Conservation (phyloP, 2,329 filamentous ascomycete genomes). For the Trichocomaceae sp. region DNA sequence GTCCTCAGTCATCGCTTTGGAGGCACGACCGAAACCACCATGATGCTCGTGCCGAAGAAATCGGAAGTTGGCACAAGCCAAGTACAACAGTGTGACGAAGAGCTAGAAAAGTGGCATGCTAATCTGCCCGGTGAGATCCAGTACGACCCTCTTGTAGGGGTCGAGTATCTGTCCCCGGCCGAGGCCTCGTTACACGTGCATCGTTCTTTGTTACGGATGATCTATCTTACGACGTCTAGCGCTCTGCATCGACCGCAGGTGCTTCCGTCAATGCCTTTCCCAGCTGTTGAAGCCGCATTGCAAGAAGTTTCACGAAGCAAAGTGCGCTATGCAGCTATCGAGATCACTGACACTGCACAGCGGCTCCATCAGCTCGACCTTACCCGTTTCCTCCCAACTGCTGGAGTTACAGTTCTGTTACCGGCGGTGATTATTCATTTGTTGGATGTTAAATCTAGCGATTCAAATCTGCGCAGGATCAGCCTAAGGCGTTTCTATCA, state of each 20-base stretch:
- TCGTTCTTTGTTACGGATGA: slow-evolving; percentile 82
- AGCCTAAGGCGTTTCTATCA: slow-evolving; percentile 78
- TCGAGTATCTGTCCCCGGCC: slow-evolving; percentile 41
- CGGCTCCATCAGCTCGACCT: slow-evolving; percentile 67
- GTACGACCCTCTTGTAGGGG: slow-evolving; percentile 57
- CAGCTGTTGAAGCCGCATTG: slow-evolving; percentile 56
- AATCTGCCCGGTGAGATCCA: slow-evolving; percentile 65
- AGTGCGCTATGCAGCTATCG: slow-evolving; percentile 73
- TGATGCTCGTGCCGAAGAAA: slow-evolving; percentile 90
- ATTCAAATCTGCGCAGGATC: slow-evolving; percentile 62
- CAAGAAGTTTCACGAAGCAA: slow-evolving; percentile 77
- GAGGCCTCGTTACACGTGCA: slow-evolving; percentile 58
- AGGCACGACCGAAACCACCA: slow-evolving; percentile 65
- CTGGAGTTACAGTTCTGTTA: slow-evolving; percentile 81
- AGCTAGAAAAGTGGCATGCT: slow-evolving; percentile 70
- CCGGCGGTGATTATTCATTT: slow-evolving; percentile 92
- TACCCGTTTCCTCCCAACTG: slow-evolving; percentile 76
- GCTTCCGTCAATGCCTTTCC: slow-evolving; percentile 62
- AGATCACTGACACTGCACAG: slow-evolving; percentile 77
- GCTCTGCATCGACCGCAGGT: slow-evolving; percentile 89
- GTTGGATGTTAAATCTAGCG: slow-evolving; percentile 80
- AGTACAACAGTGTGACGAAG: slow-evolving; percentile 70
- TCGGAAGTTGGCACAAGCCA: slow-evolving; percentile 72
- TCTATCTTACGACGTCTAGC: slow-evolving; percentile 85
- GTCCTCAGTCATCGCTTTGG: slow-evolving; percentile 76